These are phyloP conservation scores for Oryza glumipatula DNA, from an alignment of 176 grass and related monocot genomes.

Conservation along the genomic window DNA sequence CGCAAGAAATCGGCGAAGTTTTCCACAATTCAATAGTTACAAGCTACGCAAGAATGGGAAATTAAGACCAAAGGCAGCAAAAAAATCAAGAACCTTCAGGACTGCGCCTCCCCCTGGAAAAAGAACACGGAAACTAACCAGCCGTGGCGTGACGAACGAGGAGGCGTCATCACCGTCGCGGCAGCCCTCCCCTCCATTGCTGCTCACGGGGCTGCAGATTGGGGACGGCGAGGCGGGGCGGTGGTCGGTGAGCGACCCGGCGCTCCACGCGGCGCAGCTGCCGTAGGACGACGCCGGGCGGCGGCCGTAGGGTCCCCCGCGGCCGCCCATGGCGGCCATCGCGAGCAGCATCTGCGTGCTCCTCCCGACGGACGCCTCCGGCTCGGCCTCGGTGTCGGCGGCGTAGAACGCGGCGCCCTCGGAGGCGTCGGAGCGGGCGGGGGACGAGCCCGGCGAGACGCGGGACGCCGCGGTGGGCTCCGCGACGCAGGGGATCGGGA, in stretches of 20 bases:
- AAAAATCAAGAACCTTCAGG: constrained; percentile 9
- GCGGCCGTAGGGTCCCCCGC: constrained; percentile 52
- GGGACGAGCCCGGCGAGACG: constrained; percentile 52
- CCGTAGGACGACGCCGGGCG: constrained; percentile 64
- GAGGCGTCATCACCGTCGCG: constrained; percentile 32
- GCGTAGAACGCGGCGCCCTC: constrained; percentile 39
- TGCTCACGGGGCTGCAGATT: constrained; percentile 72
- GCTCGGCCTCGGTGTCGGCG: constrained; percentile 29
- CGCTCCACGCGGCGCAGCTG: constrained; percentile 64
- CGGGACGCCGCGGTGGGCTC: constrained; percentile 48
- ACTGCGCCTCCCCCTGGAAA: not conserved
- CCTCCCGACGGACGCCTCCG: constrained; percentile 44
- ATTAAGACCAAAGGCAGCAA: constrained; percentile 12
- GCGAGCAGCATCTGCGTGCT: constrained; percentile 69
- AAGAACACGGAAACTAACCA: constrained; percentile 47
- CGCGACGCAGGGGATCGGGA: constrained; percentile 48
- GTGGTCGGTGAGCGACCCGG: constrained; percentile 56
- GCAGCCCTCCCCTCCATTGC: constrained; percentile 9
- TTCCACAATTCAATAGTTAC: constrained; percentile 28
- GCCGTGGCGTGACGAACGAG: constrained; percentile 51
- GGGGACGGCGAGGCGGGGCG: constrained; percentile 70
- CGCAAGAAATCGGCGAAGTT: not conserved
- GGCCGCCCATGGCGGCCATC: constrained; percentile 58
- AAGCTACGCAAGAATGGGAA: not conserved
- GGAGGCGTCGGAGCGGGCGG: constrained; percentile 48